Conservation (phyloP, 768 basidiomycete species). For the Rhizopogon vulgaris region DNA sequence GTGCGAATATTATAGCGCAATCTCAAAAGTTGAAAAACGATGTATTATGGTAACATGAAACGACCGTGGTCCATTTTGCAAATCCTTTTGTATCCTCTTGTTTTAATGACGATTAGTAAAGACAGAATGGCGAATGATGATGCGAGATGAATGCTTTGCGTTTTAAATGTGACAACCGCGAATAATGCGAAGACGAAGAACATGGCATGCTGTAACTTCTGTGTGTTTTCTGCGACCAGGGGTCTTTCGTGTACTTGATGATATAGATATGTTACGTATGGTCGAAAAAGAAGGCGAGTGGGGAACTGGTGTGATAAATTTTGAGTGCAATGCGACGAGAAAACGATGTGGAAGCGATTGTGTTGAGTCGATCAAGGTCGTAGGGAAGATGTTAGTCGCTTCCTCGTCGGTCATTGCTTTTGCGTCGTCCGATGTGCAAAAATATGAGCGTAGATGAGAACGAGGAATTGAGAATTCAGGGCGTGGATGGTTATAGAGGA, state of each 20-base stretch:
- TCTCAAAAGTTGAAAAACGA: neutral
- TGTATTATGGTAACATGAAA: conserved; percentile 8
- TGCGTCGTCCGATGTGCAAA: conserved; percentile 5
- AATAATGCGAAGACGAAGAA: conserved; percentile 21
- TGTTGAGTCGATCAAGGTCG: conserved; percentile 10
- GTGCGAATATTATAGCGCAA: neutral
- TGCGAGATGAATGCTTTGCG: conserved; percentile 16
- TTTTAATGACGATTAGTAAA: conserved; percentile 12
- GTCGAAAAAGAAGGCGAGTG: conserved; percentile 22
- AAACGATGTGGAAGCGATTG: conserved; percentile 13
- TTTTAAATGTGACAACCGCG: conserved; percentile 16
- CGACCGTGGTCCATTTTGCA: conserved; percentile 11
- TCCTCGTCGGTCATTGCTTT: conserved; percentile 8
- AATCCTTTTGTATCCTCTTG: conserved; percentile 2
- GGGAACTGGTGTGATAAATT: conserved; percentile 17
- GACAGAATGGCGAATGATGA: conserved; percentile 16
- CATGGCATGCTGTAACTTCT: conserved; percentile 26
- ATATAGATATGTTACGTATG: conserved; percentile 31
- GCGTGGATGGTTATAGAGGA: conserved; percentile 16
- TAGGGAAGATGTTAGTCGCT: conserved; percentile 17
- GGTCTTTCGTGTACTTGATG: conserved; percentile 23
- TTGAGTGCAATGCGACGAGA: conserved; percentile 16
- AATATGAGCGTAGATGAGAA: conserved; percentile 4
- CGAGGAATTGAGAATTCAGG: neutral
- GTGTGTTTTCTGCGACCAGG: conserved; percentile 23